Percentiles rank a stretch among this genome's conserved stretches.
Conservation (phyloP, 352 stramenopile species). For the Phytophthora vignae region DNA sequence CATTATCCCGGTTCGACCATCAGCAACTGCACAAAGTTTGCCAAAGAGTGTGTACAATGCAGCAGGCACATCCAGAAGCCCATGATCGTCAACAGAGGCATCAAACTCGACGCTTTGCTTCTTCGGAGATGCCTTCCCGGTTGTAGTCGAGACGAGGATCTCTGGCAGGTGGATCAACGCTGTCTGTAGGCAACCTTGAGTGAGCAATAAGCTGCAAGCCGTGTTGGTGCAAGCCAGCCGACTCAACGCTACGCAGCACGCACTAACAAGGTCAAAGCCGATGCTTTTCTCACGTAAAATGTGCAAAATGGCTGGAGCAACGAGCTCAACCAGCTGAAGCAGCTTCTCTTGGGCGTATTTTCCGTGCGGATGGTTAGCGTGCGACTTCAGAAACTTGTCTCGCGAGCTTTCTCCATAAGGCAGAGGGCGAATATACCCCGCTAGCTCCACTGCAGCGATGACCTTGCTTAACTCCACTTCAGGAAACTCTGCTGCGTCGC, state of each 20-base stretch:
- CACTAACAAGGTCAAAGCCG: slow-evolving; percentile 42
- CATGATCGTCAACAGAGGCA: slow-evolving; percentile 47
- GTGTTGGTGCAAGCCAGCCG: slow-evolving; percentile 69
- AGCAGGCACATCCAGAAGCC: slow-evolving; percentile 60
- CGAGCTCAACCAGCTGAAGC: slow-evolving; percentile 53
- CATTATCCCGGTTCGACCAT: slow-evolving; percentile 66
- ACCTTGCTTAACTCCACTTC: slow-evolving; percentile 50
- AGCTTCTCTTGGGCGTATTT: slow-evolving; percentile 58
- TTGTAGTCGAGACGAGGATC: slow-evolving; percentile 35
- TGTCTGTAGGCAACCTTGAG: slow-evolving; percentile 63
- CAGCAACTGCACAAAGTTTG: slow-evolving; percentile 67
- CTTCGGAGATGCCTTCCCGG: slow-evolving; percentile 19
- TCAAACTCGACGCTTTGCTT: slow-evolving; percentile 35
- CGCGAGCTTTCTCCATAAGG: slow-evolving; percentile 60
- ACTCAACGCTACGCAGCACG: slow-evolving; percentile 67
- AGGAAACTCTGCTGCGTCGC: slow-evolving; percentile 56
- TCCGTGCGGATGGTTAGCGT: slow-evolving; percentile 35
- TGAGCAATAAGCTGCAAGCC: slow-evolving; percentile 53
- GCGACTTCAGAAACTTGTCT: slow-evolving; percentile 49
- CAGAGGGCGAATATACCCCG: slow-evolving; percentile 67
- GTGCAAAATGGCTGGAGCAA: slow-evolving; percentile 63
- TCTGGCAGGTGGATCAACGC: slow-evolving; percentile 66
- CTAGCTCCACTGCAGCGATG: slow-evolving; percentile 63
- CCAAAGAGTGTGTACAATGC: slow-evolving; percentile 72
- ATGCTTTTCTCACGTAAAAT: slow-evolving; percentile 62